A percentile compares a stretch with the other conserved stretches of the same genome.
Evolutionary conservation across 2,329 filamentous ascomycete species (phyloP).

Genomic region (Trichoderma breve): DNA sequence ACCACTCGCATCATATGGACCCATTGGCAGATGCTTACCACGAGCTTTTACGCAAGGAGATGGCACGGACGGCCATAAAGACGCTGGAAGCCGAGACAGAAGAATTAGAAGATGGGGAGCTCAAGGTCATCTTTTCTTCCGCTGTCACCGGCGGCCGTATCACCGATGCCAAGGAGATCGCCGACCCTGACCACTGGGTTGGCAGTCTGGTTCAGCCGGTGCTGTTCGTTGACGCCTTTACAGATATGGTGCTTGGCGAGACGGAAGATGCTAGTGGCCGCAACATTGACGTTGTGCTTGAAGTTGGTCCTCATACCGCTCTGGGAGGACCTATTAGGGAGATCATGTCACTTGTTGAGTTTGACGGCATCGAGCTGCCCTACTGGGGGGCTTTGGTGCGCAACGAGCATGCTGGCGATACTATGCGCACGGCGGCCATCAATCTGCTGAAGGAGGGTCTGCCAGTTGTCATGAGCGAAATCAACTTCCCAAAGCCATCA

Average conservation of each 20-base stretch:
- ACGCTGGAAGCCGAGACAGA: neutral
- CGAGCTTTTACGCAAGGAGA: neutral
- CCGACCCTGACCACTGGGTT: slow-evolving; percentile 25
- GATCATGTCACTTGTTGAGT: slow-evolving; percentile 24
- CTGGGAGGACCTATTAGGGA: slow-evolving; percentile 16
- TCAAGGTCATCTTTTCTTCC: slow-evolving; percentile 25
- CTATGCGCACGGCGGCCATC: neutral
- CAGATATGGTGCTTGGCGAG: neutral
- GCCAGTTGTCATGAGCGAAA: neutral
- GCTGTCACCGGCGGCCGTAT: slow-evolving; percentile 31
- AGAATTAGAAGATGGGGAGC: neutral
- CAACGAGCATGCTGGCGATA: neutral
- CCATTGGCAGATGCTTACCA: slow-evolving; percentile 23
- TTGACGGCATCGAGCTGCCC: neutral
- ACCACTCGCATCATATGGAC: slow-evolving; percentile 50
- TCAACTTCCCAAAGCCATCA: neutral
- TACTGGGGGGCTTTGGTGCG: neutral
- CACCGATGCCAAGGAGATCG: slow-evolving; percentile 1
- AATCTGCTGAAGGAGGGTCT: neutral
- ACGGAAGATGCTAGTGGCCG: neutral
- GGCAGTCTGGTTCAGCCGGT: slow-evolving; percentile 29
- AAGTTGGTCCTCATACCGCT: neutral
- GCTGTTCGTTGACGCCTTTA: slow-evolving; percentile 22
- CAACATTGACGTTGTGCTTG: neutral
- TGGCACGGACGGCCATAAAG: neutral